Evolutionary conservation across 345 rosid genomes (phyloP), one percentile per base, ranked within the genome.

Genomic region (Eutrema japonicum): DNA sequence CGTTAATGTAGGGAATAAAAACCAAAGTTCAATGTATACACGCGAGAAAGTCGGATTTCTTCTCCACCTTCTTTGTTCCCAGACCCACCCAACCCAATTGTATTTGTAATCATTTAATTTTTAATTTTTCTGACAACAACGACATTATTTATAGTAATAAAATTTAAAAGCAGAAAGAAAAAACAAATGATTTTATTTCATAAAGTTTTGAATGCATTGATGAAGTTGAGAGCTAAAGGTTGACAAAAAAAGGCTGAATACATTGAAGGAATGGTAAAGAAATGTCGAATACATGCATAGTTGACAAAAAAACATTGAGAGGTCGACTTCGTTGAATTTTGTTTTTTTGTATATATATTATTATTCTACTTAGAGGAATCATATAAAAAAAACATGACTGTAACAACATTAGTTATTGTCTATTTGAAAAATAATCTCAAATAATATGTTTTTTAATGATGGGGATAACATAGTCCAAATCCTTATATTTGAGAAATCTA

Each of bases 21-120:
- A 10, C 67, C 64, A 80, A 83, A 55, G 75, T 92, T 81, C 97
- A 89, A 80, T 88, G 97, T 71, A 92, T 84, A 49, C 72, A 90
- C 67, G 55, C 84, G 6, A 43, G 58, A 22, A 80, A 77, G 76
- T 68, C 80, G 86, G 70, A 65, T 73, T 76, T 74, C 76, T 77
- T 78, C 80, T 48, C 78, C 67, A 66, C 79, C 78, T 83, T 88
- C 88, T 81, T 62, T 78, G 81, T 72, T 72, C 33, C 74, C n/a
- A 56, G 55, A 30, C 56, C 74, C 68, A 77, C 72, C 63, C 2
- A 71, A 64, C 62, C 72, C 61, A 71, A 56, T 64, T 70, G 64
- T 5, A 32, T 32, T 32, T 32, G 35, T 62, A 6, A 37, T 75
- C 41, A 61, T 74, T 8, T 43, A 38, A 2, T 57, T 45, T 45